Conservation (phyloP, 2,329 filamentous ascomycete species). For the Fusarium napiforme region DNA sequence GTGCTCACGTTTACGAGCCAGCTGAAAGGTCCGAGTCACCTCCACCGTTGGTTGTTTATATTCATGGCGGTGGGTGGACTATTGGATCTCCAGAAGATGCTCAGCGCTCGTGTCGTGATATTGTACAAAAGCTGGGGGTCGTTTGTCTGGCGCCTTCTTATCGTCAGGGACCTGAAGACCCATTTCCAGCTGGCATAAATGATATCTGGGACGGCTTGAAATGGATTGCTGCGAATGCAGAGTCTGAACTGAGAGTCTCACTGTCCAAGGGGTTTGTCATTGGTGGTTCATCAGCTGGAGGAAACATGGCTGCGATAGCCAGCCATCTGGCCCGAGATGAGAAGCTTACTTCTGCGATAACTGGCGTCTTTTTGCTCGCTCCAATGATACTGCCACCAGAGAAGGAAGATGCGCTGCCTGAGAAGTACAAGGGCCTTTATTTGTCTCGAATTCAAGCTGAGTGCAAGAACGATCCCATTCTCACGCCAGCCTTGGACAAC, state of each 20-base stretch:
- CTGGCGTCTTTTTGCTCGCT: neutral
- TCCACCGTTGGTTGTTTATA: neutral
- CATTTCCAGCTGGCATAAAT: neutral
- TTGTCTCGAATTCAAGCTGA: neutral
- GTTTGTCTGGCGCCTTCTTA: neutral
- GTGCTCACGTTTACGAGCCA: neutral
- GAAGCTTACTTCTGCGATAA: neutral
- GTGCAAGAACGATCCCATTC: neutral
- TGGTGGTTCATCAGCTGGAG: conserved; percentile 1
- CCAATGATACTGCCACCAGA: neutral
- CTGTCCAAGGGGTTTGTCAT: neutral
- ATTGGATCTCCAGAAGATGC: neutral
- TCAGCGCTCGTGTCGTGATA: neutral
- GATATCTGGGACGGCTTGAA: neutral
- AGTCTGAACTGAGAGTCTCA: neutral
- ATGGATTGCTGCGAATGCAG: neutral
- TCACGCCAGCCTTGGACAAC: neutral
- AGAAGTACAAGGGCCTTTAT: neutral
- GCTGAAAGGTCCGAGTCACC: rapidly evolving
- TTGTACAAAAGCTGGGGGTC: neutral
- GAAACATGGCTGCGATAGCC: neutral
- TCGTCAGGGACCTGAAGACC: neutral
- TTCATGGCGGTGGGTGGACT: conserved; percentile 1
- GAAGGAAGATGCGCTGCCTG: neutral
- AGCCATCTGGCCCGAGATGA: neutral